Conservation (phyloP, 495 filamentous ascomycete genomes). For the Podospora pseudoanserina region DNA sequence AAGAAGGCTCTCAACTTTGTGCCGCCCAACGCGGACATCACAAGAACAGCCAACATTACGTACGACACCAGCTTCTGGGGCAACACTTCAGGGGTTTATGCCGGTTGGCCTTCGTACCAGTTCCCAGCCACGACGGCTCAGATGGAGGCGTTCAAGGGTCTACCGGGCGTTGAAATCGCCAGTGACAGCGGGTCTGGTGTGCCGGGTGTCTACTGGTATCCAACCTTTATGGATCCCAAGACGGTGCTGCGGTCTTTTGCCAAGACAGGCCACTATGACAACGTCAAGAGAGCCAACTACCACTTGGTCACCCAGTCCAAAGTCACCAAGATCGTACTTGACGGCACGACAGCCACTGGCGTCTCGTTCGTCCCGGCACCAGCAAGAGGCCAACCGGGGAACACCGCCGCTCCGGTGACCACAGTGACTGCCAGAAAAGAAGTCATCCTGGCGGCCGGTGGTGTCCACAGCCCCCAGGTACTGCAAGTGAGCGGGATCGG, state of each 20-base stretch:
- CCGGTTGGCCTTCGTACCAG: slow-evolving; percentile 43
- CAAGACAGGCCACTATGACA: slow-evolving; percentile 38
- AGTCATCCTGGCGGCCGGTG: slow-evolving; percentile 58
- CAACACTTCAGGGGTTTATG: slow-evolving; percentile 37
- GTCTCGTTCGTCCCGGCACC: slow-evolving; percentile 27
- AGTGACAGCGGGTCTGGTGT: slow-evolving; percentile 40
- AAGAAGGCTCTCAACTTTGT: slow-evolving; percentile 43
- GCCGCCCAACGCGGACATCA: slow-evolving; percentile 33
- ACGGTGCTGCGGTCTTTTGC: slow-evolving; percentile 39
- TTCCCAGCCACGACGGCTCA: slow-evolving; percentile 37
- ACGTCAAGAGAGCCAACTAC: slow-evolving; percentile 34
- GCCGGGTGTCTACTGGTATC: slow-evolving; percentile 44
- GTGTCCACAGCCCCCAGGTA: slow-evolving; percentile 55
- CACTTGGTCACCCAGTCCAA: slow-evolving; percentile 39
- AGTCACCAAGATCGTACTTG: slow-evolving; percentile 35
- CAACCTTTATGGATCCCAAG: slow-evolving; percentile 44
- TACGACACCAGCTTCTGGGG: slow-evolving; percentile 44
- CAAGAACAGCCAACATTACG: slow-evolving; percentile 38
- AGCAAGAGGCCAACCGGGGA: not conserved
- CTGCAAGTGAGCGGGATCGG: slow-evolving; percentile 56
- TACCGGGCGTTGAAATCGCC: slow-evolving; percentile 40
- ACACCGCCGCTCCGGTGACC: slow-evolving; percentile 10
- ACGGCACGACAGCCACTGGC: slow-evolving; percentile 37
- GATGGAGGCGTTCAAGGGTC: slow-evolving; percentile 37
- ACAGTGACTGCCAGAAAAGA: slow-evolving; percentile 48